phyloP scores from a whole-genome alignment of 1,284 basidiomycete genomes.

The Ustilago lituana region DNA sequence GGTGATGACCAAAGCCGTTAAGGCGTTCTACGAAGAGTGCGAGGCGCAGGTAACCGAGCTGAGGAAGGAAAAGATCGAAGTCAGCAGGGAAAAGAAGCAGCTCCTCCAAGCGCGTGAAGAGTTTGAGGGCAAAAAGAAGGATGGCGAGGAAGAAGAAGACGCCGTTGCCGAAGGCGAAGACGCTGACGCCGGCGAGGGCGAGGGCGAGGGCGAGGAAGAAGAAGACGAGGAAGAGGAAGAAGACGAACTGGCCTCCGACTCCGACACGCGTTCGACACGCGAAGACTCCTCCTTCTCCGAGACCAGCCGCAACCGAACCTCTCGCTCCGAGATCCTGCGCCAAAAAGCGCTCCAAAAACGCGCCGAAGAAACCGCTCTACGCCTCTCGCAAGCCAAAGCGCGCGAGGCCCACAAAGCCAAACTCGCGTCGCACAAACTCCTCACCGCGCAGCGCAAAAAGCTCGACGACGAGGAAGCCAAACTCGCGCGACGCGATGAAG shows the following conservation, averaged over 20 bases:
- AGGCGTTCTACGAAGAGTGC: constrained; percentile 87
- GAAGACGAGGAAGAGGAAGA: constrained; percentile 13
- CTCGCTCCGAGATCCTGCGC: constrained; percentile 61
- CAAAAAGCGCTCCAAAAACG: constrained; percentile 61
- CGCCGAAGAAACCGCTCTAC: constrained; percentile 46
- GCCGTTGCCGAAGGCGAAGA: constrained; percentile 7
- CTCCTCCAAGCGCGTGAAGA: constrained; percentile 78
- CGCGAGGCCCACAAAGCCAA: constrained; percentile 54
- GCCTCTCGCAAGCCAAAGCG: constrained; percentile 35
- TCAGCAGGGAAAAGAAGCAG: constrained; percentile 85
- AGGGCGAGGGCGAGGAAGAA: constrained; percentile 3
- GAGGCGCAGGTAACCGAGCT: constrained; percentile 88
- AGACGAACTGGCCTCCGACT: constrained; percentile 52
- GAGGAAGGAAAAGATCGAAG: constrained; percentile 93
- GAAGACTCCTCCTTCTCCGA: constrained; percentile 50
- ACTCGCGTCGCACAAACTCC: constrained; percentile 54
- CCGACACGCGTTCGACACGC: constrained; percentile 38
- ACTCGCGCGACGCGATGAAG: constrained; percentile 80
- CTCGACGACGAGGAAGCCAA: constrained; percentile 80
- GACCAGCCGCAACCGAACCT: constrained; percentile 1
- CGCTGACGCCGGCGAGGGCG: constrained; percentile 5
- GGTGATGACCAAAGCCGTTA: constrained; percentile 86
- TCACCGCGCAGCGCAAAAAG: constrained; percentile 50
- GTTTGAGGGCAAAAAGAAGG: constrained; percentile 70
- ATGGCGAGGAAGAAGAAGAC: constrained; percentile 14